A percentile compares a stretch with the other conserved stretches of the same genome.
Evolutionary conservation across 2,329 filamentous ascomycete genomes (phyloP).

Genomic region (Neofusicoccum sp.): DNA sequence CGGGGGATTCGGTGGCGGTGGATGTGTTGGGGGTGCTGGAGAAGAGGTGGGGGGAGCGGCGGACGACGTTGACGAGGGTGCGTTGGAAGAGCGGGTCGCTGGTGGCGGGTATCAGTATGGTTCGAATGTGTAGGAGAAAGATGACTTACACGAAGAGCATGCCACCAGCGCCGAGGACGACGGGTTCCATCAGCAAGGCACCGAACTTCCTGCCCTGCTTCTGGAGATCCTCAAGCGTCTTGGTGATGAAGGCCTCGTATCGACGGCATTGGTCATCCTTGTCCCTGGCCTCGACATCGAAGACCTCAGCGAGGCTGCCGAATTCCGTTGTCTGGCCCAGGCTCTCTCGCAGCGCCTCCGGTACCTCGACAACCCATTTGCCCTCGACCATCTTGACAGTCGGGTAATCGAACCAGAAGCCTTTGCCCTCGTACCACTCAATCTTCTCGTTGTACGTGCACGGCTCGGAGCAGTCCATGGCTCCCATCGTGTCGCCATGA

Average conservation of each 20-base stretch:
- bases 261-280: constrained; percentile 35
- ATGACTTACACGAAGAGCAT: constrained; percentile 67
- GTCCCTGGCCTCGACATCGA: constrained; percentile 45
- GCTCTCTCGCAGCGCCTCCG: background rate
- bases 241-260: constrained; percentile 5
- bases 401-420: constrained; percentile 81
- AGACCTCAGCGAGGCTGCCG: constrained; percentile 36
- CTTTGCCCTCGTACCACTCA: constrained; percentile 81
- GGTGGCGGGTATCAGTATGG: constrained; percentile 41
- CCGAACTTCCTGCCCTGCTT: constrained; percentile 69
- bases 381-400: constrained; percentile 68
- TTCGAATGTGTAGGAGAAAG: background rate
- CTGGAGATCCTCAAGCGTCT: constrained; percentile 34
- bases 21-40: constrained; percentile 27
- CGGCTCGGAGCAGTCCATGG: constrained; percentile 83
- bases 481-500: constrained; percentile 85
- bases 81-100: constrained; percentile 84
- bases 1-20: constrained; percentile 22
- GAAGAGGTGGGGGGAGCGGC: constrained; percentile 61
- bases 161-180: constrained; percentile 79
- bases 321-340: constrained; percentile 48
- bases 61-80: constrained; percentile 68
- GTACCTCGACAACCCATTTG: constrained; percentile 53
- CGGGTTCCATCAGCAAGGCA: constrained; percentile 76
- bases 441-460: constrained; percentile 78